Percentiles rank a stretch among this genome's conserved stretches.
Evolutionary conservation across 2,329 filamentous ascomycete genomes (phyloP).

Genomic region (Byssochlamys sp.): DNA sequence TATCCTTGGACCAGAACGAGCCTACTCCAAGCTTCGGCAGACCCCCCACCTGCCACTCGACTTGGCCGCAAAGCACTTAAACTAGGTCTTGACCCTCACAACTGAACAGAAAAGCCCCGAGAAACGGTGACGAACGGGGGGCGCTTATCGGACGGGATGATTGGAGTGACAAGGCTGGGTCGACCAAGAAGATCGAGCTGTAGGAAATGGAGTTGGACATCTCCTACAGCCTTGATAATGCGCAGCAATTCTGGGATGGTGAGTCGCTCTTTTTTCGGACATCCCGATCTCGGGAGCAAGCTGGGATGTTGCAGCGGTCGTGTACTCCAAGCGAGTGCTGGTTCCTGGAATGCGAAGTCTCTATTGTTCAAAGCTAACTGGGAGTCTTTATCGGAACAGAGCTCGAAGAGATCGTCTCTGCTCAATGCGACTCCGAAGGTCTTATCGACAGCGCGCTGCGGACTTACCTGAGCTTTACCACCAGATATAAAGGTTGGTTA

Average conservation of each 20-base stretch:
- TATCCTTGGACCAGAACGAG: neutral
- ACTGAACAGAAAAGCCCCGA: neutral
- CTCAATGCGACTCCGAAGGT: slow-evolving; percentile 51
- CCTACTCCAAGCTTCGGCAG: neutral
- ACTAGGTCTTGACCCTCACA: neutral
- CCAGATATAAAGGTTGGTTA: slow-evolving; percentile 54
- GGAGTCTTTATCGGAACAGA: slow-evolving; percentile 36
- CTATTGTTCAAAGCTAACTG: neutral
- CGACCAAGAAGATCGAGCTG: slow-evolving; percentile 29
- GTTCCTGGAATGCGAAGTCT: neutral
- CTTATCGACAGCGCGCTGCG: slow-evolving; percentile 77
- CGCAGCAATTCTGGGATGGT: slow-evolving; percentile 87
- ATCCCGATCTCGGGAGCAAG: slow-evolving; percentile 9
- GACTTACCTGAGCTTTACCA: slow-evolving; percentile 69
- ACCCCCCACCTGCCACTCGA: neutral
- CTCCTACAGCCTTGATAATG: slow-evolving; percentile 61
- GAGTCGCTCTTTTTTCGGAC: slow-evolving; percentile 25
- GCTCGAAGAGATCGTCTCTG: slow-evolving; percentile 56
- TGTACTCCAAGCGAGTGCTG: neutral
- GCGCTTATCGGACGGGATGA: slow-evolving; percentile 26
- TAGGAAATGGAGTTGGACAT: slow-evolving; percentile 59
- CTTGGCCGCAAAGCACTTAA: neutral
- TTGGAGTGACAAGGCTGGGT: slow-evolving; percentile 21
- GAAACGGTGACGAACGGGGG: slow-evolving; percentile 5
- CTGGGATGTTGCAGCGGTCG: neutral